Evolutionary conservation across 345 rosid genomes (phyloP).

Genomic region (Excoecaria cochinchinensis): DNA sequence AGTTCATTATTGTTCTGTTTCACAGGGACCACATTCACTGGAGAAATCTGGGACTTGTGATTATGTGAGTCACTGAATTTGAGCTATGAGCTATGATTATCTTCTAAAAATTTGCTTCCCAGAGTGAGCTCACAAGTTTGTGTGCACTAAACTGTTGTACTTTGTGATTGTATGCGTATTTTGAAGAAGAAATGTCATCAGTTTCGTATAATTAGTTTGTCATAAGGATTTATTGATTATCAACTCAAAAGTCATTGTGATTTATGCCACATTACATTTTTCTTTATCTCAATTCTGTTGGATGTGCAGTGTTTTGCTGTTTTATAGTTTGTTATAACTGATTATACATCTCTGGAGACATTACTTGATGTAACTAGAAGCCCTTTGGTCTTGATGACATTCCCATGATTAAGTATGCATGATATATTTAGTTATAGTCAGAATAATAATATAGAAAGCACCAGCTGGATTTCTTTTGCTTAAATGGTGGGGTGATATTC

Average conservation of each 20-base stretch:
- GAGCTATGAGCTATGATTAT: not conserved
- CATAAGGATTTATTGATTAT: slow-evolving; percentile 3
- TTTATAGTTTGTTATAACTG: not conserved
- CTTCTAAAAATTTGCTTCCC: not conserved
- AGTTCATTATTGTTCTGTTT: slow-evolving; percentile 24
- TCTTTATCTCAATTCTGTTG: not conserved
- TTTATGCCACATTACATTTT: not conserved
- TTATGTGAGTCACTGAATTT: slow-evolving; percentile 60
- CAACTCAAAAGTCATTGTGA: too few relatives aligned
- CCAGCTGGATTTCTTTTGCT: not conserved
- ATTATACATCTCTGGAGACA: not conserved
- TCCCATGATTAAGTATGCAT: not conserved
- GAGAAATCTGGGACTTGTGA: slow-evolving; percentile 60
- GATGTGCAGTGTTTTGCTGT: not conserved
- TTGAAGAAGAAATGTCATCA: not conserved
- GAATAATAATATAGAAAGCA: not conserved
- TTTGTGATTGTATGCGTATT: not conserved
- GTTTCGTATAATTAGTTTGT: not conserved
- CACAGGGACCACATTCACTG: slow-evolving; percentile 70
- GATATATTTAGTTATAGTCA: not conserved
- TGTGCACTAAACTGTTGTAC: not conserved
- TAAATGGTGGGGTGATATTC: not conserved
- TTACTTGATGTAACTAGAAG: not conserved
- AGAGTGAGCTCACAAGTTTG: not conserved
- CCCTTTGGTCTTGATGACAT: not conserved